These are phyloP conservation scores for Monosporascus sp. DNA, from an alignment of 2,329 filamentous ascomycete species.

Conservation along the genomic window DNA sequence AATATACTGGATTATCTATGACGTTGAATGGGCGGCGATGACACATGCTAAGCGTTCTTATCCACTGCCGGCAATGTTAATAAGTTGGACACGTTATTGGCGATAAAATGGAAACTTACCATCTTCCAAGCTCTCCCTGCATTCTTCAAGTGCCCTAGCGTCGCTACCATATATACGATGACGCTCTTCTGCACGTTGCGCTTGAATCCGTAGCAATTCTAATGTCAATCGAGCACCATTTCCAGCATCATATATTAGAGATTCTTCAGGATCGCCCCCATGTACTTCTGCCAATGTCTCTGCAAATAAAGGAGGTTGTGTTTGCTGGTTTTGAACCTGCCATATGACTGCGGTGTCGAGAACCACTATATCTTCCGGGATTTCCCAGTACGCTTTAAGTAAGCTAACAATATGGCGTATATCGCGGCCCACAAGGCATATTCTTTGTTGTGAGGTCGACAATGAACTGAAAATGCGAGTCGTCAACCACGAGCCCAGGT, in stretches of 20 bases:
- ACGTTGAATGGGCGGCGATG: too few species aligned
- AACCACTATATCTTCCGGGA: neutral
- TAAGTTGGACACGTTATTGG: too few species aligned
- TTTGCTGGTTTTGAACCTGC: constrained; percentile 2
- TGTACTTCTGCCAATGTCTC: neutral
- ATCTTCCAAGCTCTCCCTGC: too few species aligned
- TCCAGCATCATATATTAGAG: constrained; percentile 8
- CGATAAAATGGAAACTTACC: too few species aligned
- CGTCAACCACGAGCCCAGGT: neutral
- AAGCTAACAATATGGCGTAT: neutral
- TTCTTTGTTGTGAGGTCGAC: neutral
- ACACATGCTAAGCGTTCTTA: too few species aligned
- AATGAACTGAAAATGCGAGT: neutral
- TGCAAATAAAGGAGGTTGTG: neutral
- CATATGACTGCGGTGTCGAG: constrained; percentile 14
- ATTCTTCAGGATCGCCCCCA: neutral
- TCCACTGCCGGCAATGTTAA: too few species aligned
- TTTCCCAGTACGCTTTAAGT: constrained; percentile 4
- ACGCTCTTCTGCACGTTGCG: too few species aligned
- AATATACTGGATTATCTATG: too few species aligned
- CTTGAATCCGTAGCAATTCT: constrained; percentile 2
- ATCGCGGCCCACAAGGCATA: constrained; percentile 4
- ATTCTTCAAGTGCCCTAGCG: too few species aligned
- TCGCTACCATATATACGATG: too few species aligned
- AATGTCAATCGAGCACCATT: constrained; percentile 6